phyloP scores from a whole-genome alignment of 2,329 filamentous ascomycete species.

The Keithomyces neogunnii region DNA sequence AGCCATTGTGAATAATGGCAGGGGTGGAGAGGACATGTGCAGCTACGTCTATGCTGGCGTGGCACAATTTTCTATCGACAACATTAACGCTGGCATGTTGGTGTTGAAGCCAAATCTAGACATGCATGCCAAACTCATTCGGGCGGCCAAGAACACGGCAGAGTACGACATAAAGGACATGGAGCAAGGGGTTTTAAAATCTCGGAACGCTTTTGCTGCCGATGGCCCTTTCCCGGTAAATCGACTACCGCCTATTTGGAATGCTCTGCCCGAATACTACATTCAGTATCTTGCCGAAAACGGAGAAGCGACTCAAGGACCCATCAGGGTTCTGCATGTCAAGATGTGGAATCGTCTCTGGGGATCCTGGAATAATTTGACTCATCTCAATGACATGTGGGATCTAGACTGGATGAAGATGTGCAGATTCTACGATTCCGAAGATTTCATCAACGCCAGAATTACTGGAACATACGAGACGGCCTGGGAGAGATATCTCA shows the following conservation, averaged over 20 bases:
- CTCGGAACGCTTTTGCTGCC: conserved; percentile 2
- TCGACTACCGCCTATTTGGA: conserved; percentile 1
- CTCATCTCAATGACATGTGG: conserved; percentile 5
- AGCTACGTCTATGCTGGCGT: conserved; percentile 3
- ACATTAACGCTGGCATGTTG: conserved; percentile 5
- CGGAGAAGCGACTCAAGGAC: not conserved
- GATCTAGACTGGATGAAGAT: conserved; percentile 5
- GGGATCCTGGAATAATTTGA: conserved; percentile 5
- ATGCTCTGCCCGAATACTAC: conserved; percentile 3
- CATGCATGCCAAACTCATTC: conserved; percentile 2
- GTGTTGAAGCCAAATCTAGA: conserved; percentile 3
- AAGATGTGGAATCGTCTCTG: conserved; percentile 6
- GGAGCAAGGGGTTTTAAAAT: conserved; percentile 3
- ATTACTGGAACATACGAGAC: conserved; percentile 1
- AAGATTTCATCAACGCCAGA: not conserved
- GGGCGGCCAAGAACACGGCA: not conserved
- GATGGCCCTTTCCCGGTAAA: conserved; percentile 3
- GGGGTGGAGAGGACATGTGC: conserved; percentile 1
- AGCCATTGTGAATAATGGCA: not conserved
- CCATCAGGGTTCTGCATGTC: conserved; percentile 1
- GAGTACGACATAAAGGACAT: conserved; percentile 1
- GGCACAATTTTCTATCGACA: conserved; percentile 1
- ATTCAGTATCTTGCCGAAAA: not conserved
- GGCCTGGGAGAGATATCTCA: not conserved
- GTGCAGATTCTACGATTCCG: conserved; percentile 2